A percentile compares a stretch with the other conserved stretches of the same genome.
These are phyloP conservation scores for Leptographium flavum DNA, from an alignment of 2,329 filamentous ascomycete genomes.

Conservation along the genomic window DNA sequence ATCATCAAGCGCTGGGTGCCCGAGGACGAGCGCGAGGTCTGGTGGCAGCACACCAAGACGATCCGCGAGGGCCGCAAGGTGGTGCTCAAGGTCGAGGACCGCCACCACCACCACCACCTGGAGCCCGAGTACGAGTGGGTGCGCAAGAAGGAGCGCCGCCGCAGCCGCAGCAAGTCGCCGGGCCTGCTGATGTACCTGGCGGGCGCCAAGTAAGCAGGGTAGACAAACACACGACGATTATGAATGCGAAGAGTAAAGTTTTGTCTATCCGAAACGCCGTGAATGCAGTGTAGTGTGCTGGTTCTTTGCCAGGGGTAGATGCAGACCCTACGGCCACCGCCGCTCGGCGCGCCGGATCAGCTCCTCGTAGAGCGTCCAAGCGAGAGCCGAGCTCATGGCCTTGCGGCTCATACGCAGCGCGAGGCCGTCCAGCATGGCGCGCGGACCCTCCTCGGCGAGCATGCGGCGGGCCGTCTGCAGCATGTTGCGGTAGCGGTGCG, in stretches of 20 bases:
- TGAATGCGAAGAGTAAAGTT: background rate
- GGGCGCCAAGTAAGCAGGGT: slow-evolving; percentile 21
- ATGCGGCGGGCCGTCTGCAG: slow-evolving; percentile 62
- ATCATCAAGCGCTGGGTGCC: slow-evolving; percentile 59
- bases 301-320: background rate
- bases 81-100: slow-evolving; percentile 32
- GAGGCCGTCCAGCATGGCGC: slow-evolving; percentile 74
- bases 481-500: slow-evolving; percentile 69
- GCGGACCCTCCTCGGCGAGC: slow-evolving; percentile 65
- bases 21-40: slow-evolving; percentile 54
- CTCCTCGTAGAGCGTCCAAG: slow-evolving; percentile 96
- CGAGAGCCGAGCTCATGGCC: slow-evolving; percentile 82
- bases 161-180: slow-evolving; percentile 44
- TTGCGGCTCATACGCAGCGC: slow-evolving; percentile 81
- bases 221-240: too few relatives aligned
- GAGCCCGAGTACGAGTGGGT: slow-evolving; percentile 37
- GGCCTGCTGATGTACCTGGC: slow-evolving; percentile 43
- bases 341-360: slow-evolving; percentile 56
- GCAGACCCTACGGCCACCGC: slow-evolving; percentile 13
- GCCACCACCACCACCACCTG: slow-evolving; percentile 25
- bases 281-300: background rate
- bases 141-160: slow-evolving; percentile 40
- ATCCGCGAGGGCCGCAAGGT: slow-evolving; percentile 43
- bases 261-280: background rate
- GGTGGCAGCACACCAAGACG: slow-evolving; percentile 57